Evolutionary conservation across 2,329 filamentous ascomycete genomes (phyloP).

Genomic region (Paracamarosporium sp.): DNA sequence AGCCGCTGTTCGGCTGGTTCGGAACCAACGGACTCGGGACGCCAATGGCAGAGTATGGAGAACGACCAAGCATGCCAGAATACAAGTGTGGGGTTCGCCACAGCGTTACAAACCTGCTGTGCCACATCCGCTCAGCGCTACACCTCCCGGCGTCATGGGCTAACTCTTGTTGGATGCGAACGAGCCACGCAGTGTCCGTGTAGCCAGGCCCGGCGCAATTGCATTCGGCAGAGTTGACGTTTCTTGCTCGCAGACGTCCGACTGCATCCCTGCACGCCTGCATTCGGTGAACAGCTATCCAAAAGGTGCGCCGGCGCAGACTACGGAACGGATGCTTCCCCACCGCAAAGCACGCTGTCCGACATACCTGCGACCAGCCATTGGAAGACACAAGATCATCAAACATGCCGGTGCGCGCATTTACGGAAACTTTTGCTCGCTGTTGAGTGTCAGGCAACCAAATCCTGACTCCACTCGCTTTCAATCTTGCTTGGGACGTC

Average conservation of each 20-base stretch:
- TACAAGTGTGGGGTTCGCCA: constrained; percentile 3
- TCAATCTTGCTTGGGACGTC: not conserved
- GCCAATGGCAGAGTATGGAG: not conserved
- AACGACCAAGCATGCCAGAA: not conserved
- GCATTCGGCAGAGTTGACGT: not conserved
- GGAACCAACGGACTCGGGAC: not conserved
- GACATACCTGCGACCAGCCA: not conserved
- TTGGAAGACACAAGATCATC: not conserved
- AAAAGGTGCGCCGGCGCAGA: not conserved
- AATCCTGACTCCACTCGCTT: too few species aligned
- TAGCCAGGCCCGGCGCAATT: not conserved
- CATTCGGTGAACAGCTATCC: not conserved
- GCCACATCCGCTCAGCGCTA: not conserved
- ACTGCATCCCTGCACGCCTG: not conserved
- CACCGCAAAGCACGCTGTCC: not conserved
- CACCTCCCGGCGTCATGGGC: not conserved
- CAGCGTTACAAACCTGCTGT: not conserved
- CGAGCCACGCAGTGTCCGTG: not conserved
- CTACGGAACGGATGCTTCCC: not conserved
- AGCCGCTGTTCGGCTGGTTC: not conserved
- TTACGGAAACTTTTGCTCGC: not conserved
- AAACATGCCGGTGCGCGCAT: not conserved
- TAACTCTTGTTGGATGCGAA: not conserved
- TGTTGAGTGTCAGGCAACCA: too few species aligned
- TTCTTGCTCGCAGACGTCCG: not conserved